A percentile compares a stretch with the other conserved stretches of the same genome.
phyloP scores from a whole-genome alignment of 2,329 filamentous ascomycete genomes.

The Colletotrichum liaoningense region DNA sequence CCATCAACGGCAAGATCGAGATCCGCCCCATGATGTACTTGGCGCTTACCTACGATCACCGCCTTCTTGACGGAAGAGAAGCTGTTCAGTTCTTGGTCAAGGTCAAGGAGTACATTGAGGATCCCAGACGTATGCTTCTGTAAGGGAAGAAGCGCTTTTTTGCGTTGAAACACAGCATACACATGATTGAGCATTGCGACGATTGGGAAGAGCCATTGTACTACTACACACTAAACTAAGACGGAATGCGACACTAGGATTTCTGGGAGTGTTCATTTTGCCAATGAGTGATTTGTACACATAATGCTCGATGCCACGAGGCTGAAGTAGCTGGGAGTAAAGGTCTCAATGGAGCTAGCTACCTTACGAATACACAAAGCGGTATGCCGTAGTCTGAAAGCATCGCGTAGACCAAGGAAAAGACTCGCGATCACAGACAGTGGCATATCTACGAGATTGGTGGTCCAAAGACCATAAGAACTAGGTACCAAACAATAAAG shows the following conservation, averaged over 20 bases:
- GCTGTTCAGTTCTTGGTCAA: slow-evolving; percentile 97
- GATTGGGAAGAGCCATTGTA: not conserved
- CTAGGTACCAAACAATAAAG: no score
- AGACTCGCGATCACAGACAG: no score
- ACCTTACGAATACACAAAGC: not conserved
- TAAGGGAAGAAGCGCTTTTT: slow-evolving; percentile 42
- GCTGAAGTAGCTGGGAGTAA: not conserved
- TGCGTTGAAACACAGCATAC: not conserved
- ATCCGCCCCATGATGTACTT: slow-evolving; percentile 99
- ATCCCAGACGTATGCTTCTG: slow-evolving; percentile 91
- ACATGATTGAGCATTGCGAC: not conserved
- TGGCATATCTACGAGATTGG: no score
- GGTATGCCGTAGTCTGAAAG: no score
- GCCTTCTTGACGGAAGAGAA: slow-evolving; percentile 93
- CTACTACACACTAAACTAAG: not conserved
- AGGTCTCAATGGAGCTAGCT: not conserved
- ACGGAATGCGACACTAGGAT: not conserved
- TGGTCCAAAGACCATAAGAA: no score
- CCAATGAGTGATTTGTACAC: not conserved
- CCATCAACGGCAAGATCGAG: slow-evolving; percentile 92
- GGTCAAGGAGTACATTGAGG: slow-evolving; percentile 98
- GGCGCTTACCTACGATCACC: slow-evolving; percentile 96
- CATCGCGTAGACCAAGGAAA: no score
- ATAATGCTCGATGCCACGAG: not conserved
- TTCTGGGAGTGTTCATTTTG: not conserved